phyloP scores from a whole-genome alignment of 768 basidiomycete genomes.

The Tricholoma matsutake region DNA sequence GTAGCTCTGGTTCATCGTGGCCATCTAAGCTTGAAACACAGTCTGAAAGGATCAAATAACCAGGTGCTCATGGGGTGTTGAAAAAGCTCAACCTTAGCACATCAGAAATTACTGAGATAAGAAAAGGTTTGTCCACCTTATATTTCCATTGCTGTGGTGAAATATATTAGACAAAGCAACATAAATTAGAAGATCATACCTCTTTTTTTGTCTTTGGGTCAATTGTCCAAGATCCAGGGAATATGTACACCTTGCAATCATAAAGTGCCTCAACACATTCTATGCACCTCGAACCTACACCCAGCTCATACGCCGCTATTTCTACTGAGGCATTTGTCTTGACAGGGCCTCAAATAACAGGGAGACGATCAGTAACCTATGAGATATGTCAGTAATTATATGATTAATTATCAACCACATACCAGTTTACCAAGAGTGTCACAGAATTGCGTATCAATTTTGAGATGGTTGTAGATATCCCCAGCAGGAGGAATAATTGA shows the following conservation, averaged over 20 bases:
- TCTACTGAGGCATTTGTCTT: not conserved
- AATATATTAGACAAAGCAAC: not conserved
- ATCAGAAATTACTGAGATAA: not conserved
- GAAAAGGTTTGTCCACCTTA: not conserved
- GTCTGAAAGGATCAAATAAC: not conserved
- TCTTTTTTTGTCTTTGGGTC: not conserved
- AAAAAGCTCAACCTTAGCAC: not conserved
- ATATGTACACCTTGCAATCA: not conserved
- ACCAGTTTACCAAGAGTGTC: not conserved
- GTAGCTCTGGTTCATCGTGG: not conserved
- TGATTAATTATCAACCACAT: not conserved
- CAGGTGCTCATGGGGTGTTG: not conserved
- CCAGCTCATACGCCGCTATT: not conserved
- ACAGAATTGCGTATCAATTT: not conserved
- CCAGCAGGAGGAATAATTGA: not conserved
- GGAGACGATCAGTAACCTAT: not conserved
- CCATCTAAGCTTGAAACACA: not conserved
- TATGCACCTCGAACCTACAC: not conserved
- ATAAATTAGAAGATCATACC: not conserved
- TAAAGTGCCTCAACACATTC: not conserved
- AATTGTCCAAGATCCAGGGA: not conserved
- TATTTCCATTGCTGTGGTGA: not conserved
- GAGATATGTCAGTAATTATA: not conserved
- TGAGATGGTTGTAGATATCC: not conserved
- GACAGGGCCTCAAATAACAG: not conserved